These are phyloP conservation scores for Podospora pseudoanserina DNA, from an alignment of 495 filamentous ascomycete genomes.

Conservation along the genomic window DNA sequence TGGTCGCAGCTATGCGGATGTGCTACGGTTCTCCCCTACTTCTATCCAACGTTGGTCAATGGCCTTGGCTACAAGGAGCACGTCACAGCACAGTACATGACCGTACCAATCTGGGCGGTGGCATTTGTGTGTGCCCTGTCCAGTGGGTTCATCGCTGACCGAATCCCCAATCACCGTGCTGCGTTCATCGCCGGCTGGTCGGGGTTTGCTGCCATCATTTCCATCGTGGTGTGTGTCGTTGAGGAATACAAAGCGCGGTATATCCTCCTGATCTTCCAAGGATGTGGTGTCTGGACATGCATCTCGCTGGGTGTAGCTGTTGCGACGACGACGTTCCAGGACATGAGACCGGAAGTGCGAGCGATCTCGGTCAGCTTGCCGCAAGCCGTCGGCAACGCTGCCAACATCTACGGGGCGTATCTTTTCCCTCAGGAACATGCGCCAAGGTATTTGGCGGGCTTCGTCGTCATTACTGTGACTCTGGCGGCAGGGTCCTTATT, in stretches of 20 bases:
- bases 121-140: conserved; percentile 40
- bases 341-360: conserved; percentile 40
- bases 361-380: conserved; percentile 49
- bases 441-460: conserved; percentile 30
- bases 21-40: conserved; percentile 45
- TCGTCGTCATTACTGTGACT: conserved; percentile 20
- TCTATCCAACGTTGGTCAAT: conserved; percentile 50
- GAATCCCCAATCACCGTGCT: conserved; percentile 21
- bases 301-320: conserved; percentile 46
- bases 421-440: conserved; percentile 31
- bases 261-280: conserved; percentile 50
- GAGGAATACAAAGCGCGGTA: conserved; percentile 49
- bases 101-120: conserved; percentile 41
- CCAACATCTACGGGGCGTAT: conserved; percentile 47
- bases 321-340: conserved; percentile 40
- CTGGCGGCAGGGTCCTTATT: background rate
- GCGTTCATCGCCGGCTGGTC: conserved; percentile 40
- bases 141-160: conserved; percentile 32
- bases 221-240: conserved; percentile 42
- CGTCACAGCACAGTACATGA: conserved; percentile 42
- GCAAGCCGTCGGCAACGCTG: conserved; percentile 49
- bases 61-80: conserved; percentile 44
- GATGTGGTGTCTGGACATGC: conserved; percentile 47
- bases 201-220: conserved; percentile 37
- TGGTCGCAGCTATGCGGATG: conserved; percentile 33